Evolutionary conservation across 2,329 filamentous ascomycete species (phyloP).

Genomic region (Epicoccum nigrum): DNA sequence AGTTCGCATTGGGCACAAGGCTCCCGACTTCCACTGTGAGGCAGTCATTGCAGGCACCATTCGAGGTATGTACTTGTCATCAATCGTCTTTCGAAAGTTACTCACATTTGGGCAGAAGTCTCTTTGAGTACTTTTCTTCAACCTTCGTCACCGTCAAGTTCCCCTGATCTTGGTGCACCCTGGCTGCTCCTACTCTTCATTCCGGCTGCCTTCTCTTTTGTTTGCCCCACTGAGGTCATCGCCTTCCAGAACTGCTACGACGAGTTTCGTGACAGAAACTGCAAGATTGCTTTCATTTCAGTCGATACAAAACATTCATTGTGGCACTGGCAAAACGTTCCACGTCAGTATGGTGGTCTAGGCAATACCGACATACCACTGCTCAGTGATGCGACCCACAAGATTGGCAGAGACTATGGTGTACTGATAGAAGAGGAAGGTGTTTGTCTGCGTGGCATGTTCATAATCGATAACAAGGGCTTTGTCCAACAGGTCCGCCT

Average conservation of each 20-base stretch:
- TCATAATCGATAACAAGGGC: conserved; percentile 34
- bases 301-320: conserved; percentile 41
- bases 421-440: conserved; percentile 40
- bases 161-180: conserved; percentile 14
- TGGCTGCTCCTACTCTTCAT: conserved; percentile 44
- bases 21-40: conserved; percentile 38
- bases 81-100: not conserved
- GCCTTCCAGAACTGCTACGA: conserved; percentile 39
- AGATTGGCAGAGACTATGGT: conserved; percentile 38
- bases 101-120: conserved; percentile 29
- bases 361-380: conserved; percentile 36
- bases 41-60: conserved; percentile 32
- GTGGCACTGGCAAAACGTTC: conserved; percentile 41
- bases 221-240: conserved; percentile 41
- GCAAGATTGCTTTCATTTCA: conserved; percentile 34
- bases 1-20: conserved; percentile 35
- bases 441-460: conserved; percentile 38
- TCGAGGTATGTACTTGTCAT: conserved; percentile 19
- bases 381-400: conserved; percentile 37
- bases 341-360: conserved; percentile 37
- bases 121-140: conserved; percentile 31
- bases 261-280: conserved; percentile 36
- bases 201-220: conserved; percentile 40
- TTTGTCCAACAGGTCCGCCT: conserved; percentile 38
- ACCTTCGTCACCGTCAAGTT: conserved; percentile 10